Evolutionary conservation across 2,329 filamentous ascomycete species (phyloP), one percentile per base, ranked within the genome.

Genomic region (Clarireedia paspali): DNA sequence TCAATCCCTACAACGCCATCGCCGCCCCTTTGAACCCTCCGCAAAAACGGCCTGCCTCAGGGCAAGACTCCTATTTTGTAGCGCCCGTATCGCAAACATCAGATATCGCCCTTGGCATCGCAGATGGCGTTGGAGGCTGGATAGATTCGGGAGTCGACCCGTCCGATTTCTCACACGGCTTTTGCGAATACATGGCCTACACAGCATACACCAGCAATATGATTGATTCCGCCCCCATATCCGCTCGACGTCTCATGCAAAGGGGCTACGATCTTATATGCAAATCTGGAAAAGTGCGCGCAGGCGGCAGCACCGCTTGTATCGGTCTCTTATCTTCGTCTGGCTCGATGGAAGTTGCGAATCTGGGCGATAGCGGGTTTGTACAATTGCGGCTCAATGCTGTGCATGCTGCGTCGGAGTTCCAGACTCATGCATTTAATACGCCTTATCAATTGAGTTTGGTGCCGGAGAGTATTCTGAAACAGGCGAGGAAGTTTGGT

Each of bases 401-500:
- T 14, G 88, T 99, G 34, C 87, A 94, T 70, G 82, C 87, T 55
- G 86, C 84, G 67, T 95, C 91, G 2, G 81, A 85, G 48, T 87
- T 90, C 24, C 94, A 99, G 72, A 96, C 91, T 0, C 94, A 99
- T 71, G 91, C 87, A 45, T 99, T 99, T 79, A 99, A 99, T 72
- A 97, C 94, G 0, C 94, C 94, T 0, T 99, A 89, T 68, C 94
- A 99, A 71, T 81, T 99, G 42, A 92, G 90, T 53, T 84, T 96
- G 53, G 85, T 96, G 6, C 92, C 94, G 0, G 82, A 87, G 3
- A 83, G 81, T 64, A 85, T 96, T 72, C 80, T 90, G 56, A 82
- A 84, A 23, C 88, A 94, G 65, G 87, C 91, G 65, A 83, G 85
- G 12, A 82, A 89, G 27, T 97, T 96, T 70, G 92, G 92, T 20